These are phyloP conservation scores for Ophiosphaerella herpotricha DNA, from an alignment of 2,329 filamentous ascomycete genomes.

Conservation along the genomic window DNA sequence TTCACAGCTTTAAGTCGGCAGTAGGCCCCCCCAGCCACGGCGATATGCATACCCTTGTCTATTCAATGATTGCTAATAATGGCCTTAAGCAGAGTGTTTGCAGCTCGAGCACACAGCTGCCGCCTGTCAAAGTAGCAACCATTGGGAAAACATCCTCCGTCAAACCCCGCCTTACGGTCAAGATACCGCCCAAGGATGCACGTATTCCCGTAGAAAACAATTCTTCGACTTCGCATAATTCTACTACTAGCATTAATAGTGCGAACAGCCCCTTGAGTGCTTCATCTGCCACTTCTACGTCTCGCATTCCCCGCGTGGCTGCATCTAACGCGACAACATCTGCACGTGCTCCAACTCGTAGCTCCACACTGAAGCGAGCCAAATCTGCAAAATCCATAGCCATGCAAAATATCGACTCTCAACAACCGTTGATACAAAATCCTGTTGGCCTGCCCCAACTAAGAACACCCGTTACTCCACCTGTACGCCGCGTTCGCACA, in stretches of 20 bases:
- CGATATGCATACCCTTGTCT: conserved; percentile 1
- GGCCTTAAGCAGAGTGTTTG: conserved; percentile 13
- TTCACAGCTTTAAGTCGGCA: conserved; percentile 23
- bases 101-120: not conserved
- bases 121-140: not conserved
- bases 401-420: not conserved
- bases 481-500: conserved; percentile 26
- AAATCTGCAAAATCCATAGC: conserved; percentile 16
- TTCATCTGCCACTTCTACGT: conserved; percentile 15
- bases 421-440: not conserved
- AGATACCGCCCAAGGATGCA: conserved; percentile 11
- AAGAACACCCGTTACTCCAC: not conserved
- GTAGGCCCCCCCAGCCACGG: conserved; percentile 12
- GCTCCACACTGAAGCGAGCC: conserved; percentile 20
- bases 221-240: conserved; percentile 4
- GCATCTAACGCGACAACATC: conserved; percentile 1
- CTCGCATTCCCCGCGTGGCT: conserved; percentile 33
- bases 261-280: conserved; percentile 1
- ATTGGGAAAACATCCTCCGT: conserved; percentile 1
- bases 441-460: not conserved
- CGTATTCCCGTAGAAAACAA: conserved; percentile 4
- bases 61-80: conserved; percentile 21
- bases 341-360: conserved; percentile 11
- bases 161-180: conserved; percentile 25
- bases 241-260: conserved; percentile 12